Conservation (phyloP, 106 monocot genomes). For the Allium fistulosum region DNA sequence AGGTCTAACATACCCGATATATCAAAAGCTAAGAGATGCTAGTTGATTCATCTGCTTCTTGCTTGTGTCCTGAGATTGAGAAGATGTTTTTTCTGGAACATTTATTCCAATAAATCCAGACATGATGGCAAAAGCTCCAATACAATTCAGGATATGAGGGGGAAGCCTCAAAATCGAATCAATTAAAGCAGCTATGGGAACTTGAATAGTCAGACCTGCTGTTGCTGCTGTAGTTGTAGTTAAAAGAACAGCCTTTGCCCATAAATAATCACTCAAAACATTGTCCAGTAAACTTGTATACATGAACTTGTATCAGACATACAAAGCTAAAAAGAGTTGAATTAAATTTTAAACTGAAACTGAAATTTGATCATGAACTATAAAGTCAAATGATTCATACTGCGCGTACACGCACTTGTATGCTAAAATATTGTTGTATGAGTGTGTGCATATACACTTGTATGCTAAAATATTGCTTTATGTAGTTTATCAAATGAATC, state of each 20-base stretch:
- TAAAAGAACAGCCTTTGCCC: conserved; percentile 81
- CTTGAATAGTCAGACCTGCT: conserved; percentile 89
- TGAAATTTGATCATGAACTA: no score
- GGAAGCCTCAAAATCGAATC: conserved; percentile 75
- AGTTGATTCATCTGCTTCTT: conserved; percentile 9
- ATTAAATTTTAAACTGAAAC: no score
- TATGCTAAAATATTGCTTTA: no score
- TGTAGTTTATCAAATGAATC: no score
- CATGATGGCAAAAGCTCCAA: conserved; percentile 68
- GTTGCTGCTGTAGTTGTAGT: conserved; percentile 96
- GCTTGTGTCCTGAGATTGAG: conserved; percentile 5
- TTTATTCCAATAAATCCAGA: conserved; percentile 85
- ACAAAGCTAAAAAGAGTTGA: no score
- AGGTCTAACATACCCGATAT: not conserved
- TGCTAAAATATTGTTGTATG: no score
- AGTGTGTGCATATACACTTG: no score
- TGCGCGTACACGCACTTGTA: no score
- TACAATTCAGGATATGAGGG: conserved; percentile 56
- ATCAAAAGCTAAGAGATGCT: not conserved
- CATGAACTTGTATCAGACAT: not conserved
- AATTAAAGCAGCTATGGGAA: conserved; percentile 81
- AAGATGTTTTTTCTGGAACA: conserved; percentile 26
- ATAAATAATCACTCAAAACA: conserved; percentile 85
- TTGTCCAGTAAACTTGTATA: conserved; percentile 80
- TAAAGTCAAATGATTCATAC: no score